These are phyloP conservation scores for Malassezia obtusa DNA, from an alignment of 1,284 basidiomycete species.

Conservation along the genomic window DNA sequence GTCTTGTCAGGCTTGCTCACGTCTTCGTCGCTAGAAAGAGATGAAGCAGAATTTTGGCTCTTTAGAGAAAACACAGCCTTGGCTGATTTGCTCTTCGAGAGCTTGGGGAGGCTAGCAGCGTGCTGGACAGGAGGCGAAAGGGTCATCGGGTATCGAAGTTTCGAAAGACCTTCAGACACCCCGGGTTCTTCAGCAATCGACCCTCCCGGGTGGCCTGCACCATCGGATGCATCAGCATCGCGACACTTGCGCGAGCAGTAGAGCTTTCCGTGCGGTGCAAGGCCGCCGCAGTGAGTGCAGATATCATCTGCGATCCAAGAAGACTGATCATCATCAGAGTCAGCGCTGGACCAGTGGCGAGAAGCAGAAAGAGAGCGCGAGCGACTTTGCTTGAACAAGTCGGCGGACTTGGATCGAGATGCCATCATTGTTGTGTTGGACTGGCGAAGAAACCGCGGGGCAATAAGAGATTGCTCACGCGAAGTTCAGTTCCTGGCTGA, in stretches of 20 bases:
- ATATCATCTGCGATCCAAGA: slow-evolving; percentile 19
- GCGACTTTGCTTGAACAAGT: not conserved
- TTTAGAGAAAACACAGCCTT: not conserved
- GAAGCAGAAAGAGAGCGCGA: not conserved
- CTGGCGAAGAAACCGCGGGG: not conserved
- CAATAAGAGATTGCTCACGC: not conserved
- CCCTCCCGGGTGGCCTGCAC: not conserved
- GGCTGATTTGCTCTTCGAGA: not conserved
- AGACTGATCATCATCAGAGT: slow-evolving; percentile 7
- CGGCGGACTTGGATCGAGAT: not conserved
- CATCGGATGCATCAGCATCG: slow-evolving; percentile 4
- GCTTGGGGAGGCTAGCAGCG: not conserved
- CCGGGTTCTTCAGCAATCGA: not conserved
- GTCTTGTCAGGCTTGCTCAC: not conserved
- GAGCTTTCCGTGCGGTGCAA: slow-evolving; percentile 14
- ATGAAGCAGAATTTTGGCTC: not conserved
- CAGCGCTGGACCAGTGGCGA: not conserved
- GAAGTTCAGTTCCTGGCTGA: not conserved
- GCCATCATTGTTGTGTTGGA: not conserved
- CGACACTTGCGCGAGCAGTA: slow-evolving; percentile 16
- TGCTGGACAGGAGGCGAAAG: slow-evolving; percentile 5
- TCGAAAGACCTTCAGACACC: not conserved
- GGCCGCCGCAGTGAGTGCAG: slow-evolving; percentile 14
- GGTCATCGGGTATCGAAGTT: slow-evolving; percentile 14
- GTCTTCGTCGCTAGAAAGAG: not conserved